These are phyloP conservation scores for Solanum pennellii DNA, from an alignment of 257 asterid species.

Conservation along the genomic window DNA sequence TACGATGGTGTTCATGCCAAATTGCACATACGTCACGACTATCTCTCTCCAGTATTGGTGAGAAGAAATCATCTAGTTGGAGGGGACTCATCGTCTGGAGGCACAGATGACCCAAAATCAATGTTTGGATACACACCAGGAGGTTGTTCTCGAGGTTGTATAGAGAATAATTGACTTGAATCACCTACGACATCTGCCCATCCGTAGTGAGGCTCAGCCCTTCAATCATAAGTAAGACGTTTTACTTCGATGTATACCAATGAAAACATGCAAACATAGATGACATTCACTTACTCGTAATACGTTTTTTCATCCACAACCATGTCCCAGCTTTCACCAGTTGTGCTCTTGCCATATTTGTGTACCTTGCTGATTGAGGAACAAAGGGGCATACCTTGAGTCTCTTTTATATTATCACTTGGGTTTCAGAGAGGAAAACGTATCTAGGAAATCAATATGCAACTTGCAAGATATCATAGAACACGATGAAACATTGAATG, in stretches of 20 bases:
- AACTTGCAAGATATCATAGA: not conserved
- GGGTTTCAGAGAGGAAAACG: not conserved
- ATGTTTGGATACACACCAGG: slow-evolving; percentile 79
- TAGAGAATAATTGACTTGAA: slow-evolving; percentile 78
- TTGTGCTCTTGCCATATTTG: slow-evolving; percentile 91
- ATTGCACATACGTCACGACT: not conserved
- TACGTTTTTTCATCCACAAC: slow-evolving; percentile 89
- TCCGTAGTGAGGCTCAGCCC: slow-evolving; percentile 99
- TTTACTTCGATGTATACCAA: not conserved
- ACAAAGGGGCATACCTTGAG: not conserved
- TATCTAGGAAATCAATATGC: not conserved
- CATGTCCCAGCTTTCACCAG: slow-evolving; percentile 98
- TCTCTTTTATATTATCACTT: not conserved
- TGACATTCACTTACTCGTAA: slow-evolving; percentile 54
- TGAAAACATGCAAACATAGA: not conserved
- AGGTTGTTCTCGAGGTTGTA: slow-evolving; percentile 77
- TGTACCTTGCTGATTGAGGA: slow-evolving; percentile 80
- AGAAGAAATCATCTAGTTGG: not conserved
- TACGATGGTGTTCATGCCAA: not conserved
- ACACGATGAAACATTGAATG: not conserved
- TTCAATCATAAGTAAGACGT: slow-evolving; percentile 6
- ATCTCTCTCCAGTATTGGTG: not conserved
- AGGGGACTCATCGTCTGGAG: not conserved
- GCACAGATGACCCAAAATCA: slow-evolving; percentile 49
- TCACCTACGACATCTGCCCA: slow-evolving; percentile 99